These are phyloP conservation scores for Diatrype stigma DNA, from an alignment of 2,329 filamentous ascomycete genomes.

Conservation along the genomic window DNA sequence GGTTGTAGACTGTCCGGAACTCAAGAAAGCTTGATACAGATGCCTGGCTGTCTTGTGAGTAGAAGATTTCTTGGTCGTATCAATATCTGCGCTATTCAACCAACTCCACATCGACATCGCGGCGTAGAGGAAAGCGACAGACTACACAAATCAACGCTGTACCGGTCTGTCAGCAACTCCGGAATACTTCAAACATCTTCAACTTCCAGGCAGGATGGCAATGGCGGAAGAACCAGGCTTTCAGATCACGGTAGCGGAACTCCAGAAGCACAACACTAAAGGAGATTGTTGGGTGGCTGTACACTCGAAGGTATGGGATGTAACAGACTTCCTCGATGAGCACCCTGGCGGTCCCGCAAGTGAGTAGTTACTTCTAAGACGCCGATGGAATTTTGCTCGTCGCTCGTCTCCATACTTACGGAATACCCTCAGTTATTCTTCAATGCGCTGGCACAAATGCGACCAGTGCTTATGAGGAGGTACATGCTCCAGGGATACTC, in stretches of 20 bases:
- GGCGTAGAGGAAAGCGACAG: no score
- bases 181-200: no score
- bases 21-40: no score
- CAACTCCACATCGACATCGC: no score
- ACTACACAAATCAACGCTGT: no score
- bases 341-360: slow-evolving; percentile 8
- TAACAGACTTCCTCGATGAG: slow-evolving; percentile 8
- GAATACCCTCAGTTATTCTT: slow-evolving; percentile 1
- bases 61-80: no score
- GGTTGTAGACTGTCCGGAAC: no score
- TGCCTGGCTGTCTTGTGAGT: no score
- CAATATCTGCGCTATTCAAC: no score
- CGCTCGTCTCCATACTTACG: not conserved
- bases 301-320: slow-evolving; percentile 8
- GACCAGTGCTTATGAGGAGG: slow-evolving; percentile 3
- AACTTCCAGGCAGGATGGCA: not conserved
- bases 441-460: slow-evolving; percentile 6
- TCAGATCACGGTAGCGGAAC: slow-evolving; percentile 4
- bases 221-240: not conserved
- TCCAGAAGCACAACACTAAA: slow-evolving; percentile 4
- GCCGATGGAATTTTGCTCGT: no score
- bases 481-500: slow-evolving; percentile 7
- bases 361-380: no score
- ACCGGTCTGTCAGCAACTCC: no score
- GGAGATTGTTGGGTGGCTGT: slow-evolving; percentile 8